Base-by-base conservation (phyloP, 805 yeast genomes). In the Pichia rugopelliculosa region DNA sequence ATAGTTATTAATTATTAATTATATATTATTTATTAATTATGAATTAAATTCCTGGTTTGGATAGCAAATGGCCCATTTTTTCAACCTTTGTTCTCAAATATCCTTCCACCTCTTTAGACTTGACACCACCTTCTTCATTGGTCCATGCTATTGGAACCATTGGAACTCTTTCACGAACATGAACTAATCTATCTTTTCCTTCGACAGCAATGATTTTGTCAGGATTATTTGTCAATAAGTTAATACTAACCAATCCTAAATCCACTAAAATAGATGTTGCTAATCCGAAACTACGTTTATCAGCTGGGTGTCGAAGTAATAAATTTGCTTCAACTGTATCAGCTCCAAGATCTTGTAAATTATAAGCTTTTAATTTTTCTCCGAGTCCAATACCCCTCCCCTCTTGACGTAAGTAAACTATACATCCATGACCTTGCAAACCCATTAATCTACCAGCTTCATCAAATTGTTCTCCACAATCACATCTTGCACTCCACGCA, bases 301-400 rank as follows among this genome's bases (percentile, higher is more conserved):
- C 99, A 0, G 97, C 98, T 6, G 99, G 99, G 59, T 93, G 99
- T 57, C 96, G 78, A 53, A 93, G 74, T 69, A 93, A 65, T 49
- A 93, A 69, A 66, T 93, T 93, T 9, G 99, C 99, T 65, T 90
- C 95, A 4, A 93, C 98, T 0, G 99, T 93, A 65, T 93, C 99
- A 8, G 98, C 98, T 7, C 99, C 99, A 48, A 93, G 72, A 68
- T 93, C 99, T 70, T 93, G 99, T 54, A 93, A 71, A 62, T 93
- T 93, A 67, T 93, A 93, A 2, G 98, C 98, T 67, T 93, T 93
- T 55, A 93, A 75, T 67, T 93, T 93, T 62, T 93, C 99, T 26
- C 97, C 96, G n/a, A 93, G 73, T 7, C 99, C 99, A 51, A 93
- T 93, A 18, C 99, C 99, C 50, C 99, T 80, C 46, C 99, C 99